Base-by-base conservation (phyloP, 768 basidiomycete species). In the Grammothele lineata region DNA sequence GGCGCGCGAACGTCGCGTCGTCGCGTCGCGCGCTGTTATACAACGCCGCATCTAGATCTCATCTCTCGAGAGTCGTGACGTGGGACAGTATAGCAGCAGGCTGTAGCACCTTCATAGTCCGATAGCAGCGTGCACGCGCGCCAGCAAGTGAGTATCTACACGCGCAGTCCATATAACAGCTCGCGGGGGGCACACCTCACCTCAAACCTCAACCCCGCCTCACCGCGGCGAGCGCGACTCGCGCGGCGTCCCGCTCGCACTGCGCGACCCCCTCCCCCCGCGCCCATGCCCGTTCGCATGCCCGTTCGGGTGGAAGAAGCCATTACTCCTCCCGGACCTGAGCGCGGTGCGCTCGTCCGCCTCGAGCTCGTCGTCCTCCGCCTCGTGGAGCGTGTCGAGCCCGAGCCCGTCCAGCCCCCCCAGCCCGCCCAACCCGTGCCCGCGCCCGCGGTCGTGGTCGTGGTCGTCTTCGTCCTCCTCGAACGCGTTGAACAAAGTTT, bases 401-500 rank as follows among this genome's bases (percentile, higher is more conserved):
- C 82, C 81, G 35, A 86, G 70, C 45, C 64, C 64, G 40, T 76
- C 70, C 59, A 58, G 27, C 14, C n/a, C 12, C 27, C 47, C 23
- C n/a, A n/a, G n/a, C n/a, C n/a, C n/a, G n/a, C n/a, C n/a, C n/a
- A n/a, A n/a, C n/a, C n/a, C n/a, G n/a, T n/a, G n/a, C n/a, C n/a
- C n/a, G n/a, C n/a, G n/a, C n/a, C n/a, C n/a, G 38, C 37, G 37
- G 22, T 10, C 55, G 34, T 37, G 57, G 18, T 70, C 70, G 41
- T 73, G 78, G 45, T 83, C 87, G 54, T 55, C 65, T 22, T 73
- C 76, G 22, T 71, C 71, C 40, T 75, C 81, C 45, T 85, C 88
- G 56, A 87, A 92, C 11, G 89, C 76, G 62, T 76, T 81, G 66
- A 92, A 93, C 21, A 94, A 68, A 14, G 82, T 81, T 6, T 74